These are phyloP conservation scores for Neurospora tetraspora DNA, from an alignment of 495 filamentous ascomycete genomes.

Conservation along the genomic window DNA sequence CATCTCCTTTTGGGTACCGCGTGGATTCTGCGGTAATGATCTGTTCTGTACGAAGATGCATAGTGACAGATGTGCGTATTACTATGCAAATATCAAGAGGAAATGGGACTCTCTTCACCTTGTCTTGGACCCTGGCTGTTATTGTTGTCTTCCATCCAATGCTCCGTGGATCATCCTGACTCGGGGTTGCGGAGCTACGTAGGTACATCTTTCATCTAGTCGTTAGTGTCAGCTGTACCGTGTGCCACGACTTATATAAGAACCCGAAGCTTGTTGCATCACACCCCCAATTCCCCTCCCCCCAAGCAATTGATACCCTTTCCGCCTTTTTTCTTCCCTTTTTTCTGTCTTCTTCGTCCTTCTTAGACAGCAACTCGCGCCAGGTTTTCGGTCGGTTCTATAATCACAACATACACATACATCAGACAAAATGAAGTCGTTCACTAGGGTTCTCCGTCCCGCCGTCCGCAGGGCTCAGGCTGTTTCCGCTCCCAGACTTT, in stretches of 20 bases:
- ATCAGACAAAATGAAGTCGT: constrained; percentile 50
- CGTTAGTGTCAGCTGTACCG: neutral
- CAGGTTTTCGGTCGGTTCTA: neutral
- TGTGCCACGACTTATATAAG: neutral
- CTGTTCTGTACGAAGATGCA: neutral
- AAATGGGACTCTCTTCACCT: neutral
- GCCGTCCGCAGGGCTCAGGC: constrained; percentile 45
- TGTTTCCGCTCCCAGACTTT: constrained; percentile 26
- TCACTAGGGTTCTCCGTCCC: constrained; percentile 58
- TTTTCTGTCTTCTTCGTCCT: constrained; percentile 3
- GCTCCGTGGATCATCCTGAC: neutral
- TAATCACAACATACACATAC: neutral
- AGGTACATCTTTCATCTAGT: neutral
- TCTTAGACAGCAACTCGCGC: neutral
- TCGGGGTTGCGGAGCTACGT: neutral
- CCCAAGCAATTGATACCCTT: neutral
- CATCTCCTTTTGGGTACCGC: neutral
- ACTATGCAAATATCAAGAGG: neutral
- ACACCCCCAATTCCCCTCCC: neutral
- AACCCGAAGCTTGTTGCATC: constrained; percentile 1
- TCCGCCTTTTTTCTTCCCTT: neutral
- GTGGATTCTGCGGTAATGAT: neutral
- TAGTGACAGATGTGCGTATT: neutral
- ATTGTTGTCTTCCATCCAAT: neutral
- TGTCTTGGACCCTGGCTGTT: too few relatives aligned